A percentile compares a stretch with the other conserved stretches of the same genome.
phyloP scores from a whole-genome alignment of 129 eudicot genomes.

The Pittosporum tobira region DNA sequence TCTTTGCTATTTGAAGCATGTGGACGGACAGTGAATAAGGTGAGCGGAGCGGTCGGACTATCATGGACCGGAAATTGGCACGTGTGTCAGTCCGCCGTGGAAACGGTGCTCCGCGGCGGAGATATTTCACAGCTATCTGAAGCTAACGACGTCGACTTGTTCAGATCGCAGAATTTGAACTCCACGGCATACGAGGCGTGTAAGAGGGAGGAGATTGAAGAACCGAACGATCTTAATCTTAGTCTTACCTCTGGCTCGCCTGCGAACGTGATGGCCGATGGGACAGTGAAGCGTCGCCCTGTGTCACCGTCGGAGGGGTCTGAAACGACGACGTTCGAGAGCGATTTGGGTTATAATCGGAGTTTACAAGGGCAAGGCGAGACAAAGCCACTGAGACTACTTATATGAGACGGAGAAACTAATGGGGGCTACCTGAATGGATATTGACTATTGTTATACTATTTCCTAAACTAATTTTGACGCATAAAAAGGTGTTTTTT shows the following conservation, averaged over 20 bases:
- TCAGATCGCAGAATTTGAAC: constrained; percentile 23
- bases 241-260: constrained; percentile 21
- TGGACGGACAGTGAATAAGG: constrained; percentile 75
- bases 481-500: neutral
- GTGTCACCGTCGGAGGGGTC: constrained; percentile 58
- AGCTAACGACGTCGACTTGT: constrained; percentile 13
- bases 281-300: constrained; percentile 41
- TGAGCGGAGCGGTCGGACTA: constrained; percentile 74
- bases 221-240: constrained; percentile 32
- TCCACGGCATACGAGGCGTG: neutral
- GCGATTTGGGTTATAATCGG: constrained; percentile 14
- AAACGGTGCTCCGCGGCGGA: constrained; percentile 68
- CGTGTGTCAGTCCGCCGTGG: constrained; percentile 69
- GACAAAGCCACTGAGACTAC: constrained; percentile 42
- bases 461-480: too few relatives aligned
- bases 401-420: constrained; percentile 21
- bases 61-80: constrained; percentile 82
- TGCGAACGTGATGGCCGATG: constrained; percentile 22
- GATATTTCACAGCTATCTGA: constrained; percentile 24
- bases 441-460: neutral
- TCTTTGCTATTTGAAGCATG: constrained; percentile 68
- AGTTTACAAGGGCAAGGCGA: constrained; percentile 19
- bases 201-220: constrained; percentile 11
- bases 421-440: neutral
- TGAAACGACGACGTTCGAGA: constrained; percentile 63